phyloP scores from a whole-genome alignment of 2,329 filamentous ascomycete genomes.

The Massarina eburnea region DNA sequence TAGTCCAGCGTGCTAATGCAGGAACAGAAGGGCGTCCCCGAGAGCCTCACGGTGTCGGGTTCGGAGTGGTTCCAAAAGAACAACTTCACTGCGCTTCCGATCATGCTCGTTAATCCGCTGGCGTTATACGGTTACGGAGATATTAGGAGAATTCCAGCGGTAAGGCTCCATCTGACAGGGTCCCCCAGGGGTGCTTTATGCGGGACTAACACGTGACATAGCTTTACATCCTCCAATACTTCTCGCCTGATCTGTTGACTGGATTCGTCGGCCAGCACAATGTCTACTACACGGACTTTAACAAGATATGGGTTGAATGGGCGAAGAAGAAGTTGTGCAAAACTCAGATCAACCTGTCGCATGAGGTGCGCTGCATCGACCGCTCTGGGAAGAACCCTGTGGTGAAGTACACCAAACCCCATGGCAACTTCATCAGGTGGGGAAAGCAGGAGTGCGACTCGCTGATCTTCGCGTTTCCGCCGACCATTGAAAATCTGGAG shows the following conservation, averaged over 20 bases:
- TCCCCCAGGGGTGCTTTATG: conserved; percentile 24
- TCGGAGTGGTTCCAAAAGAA: conserved; percentile 39
- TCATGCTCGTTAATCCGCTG: conserved; percentile 37
- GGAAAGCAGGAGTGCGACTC: conserved; percentile 37
- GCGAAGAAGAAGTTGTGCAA: conserved; percentile 33
- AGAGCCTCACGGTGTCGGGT: conserved; percentile 38
- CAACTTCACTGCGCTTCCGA: conserved; percentile 39
- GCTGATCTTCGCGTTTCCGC: conserved; percentile 41
- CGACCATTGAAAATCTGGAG: conserved; percentile 36
- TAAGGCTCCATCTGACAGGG: conserved; percentile 27
- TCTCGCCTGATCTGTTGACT: conserved; percentile 41
- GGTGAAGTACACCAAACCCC: conserved; percentile 35
- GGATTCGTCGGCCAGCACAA: conserved; percentile 39
- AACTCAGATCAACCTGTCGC: conserved; percentile 32
- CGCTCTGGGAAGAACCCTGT: conserved; percentile 36
- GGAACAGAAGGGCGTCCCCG: conserved; percentile 39
- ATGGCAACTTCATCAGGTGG: conserved; percentile 33
- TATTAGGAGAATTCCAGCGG: conserved; percentile 40
- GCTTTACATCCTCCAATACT: conserved; percentile 44
- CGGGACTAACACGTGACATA: conserved; percentile 31
- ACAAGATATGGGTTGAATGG: conserved; percentile 39
- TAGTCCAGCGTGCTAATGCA: conserved; percentile 14
- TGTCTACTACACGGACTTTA: conserved; percentile 43
- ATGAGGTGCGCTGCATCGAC: conserved; percentile 40
- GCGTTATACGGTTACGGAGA: conserved; percentile 44